phyloP scores from a whole-genome alignment of 306 rosid species.

The Vigna radiata region DNA sequence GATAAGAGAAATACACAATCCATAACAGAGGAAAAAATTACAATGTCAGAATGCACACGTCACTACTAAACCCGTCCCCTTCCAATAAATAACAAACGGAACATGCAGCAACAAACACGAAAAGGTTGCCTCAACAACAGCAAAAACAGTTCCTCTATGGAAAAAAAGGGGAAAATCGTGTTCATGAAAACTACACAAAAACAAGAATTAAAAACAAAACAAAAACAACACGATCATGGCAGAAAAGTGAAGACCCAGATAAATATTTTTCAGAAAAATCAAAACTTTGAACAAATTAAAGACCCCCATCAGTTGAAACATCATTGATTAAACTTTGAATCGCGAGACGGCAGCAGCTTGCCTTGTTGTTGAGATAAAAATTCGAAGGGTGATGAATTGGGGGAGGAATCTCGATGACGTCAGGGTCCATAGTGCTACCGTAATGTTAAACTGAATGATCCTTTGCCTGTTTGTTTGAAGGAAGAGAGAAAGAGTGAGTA shows the following conservation, averaged over 20 bases:
- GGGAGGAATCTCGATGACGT: constrained; percentile 63
- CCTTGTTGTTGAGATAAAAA: constrained; percentile 57
- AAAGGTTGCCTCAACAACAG: constrained; percentile 14
- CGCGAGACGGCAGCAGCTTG: constrained; percentile 8
- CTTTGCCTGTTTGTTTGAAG: constrained; percentile 25
- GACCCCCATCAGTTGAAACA: constrained; percentile 12
- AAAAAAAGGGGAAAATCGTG: not conserved
- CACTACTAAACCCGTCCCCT: constrained; percentile 31
- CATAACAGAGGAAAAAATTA: constrained; percentile 9
- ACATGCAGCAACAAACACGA: not conserved
- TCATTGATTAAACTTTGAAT: not conserved
- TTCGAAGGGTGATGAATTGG: constrained; percentile 46
- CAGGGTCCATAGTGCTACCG: constrained; percentile 56
- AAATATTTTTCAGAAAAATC: constrained; percentile 14
- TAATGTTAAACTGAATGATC: constrained; percentile 8
- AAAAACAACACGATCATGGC: not conserved
- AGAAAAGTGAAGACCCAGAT: constrained; percentile 29
- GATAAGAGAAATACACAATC: not conserved
- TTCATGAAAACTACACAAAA: not conserved
- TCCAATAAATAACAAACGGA: constrained; percentile 10
- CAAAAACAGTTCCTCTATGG: constrained; percentile 21
- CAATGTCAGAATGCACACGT: constrained; percentile 29
- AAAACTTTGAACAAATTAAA: constrained; percentile 22
- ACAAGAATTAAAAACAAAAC: not conserved
- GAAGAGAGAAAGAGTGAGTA: constrained; percentile 1